phyloP scores from a whole-genome alignment of 1,284 basidiomycete genomes.

The Cryptococcus amylolentus region DNA sequence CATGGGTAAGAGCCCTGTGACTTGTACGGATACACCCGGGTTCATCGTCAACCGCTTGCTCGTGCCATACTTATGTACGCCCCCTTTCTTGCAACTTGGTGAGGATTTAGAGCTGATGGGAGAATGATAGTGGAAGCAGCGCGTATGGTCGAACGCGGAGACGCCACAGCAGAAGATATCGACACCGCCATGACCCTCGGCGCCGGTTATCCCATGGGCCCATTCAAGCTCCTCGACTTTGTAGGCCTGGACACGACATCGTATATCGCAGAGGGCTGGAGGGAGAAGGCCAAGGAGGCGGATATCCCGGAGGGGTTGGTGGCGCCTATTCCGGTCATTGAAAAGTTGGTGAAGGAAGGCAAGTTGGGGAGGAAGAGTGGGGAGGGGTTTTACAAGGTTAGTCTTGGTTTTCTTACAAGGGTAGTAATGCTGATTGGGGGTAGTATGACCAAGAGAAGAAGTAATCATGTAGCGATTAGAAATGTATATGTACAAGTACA shows the following conservation, averaged over 20 bases:
- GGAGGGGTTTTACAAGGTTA: conserved; percentile 48
- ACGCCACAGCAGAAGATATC: conserved; percentile 57
- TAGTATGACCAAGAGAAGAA: conserved; percentile 14
- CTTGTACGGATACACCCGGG: conserved; percentile 57
- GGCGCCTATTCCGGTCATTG: conserved; percentile 50
- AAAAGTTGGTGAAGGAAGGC: conserved; percentile 55
- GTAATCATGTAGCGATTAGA: neutral
- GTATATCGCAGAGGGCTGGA: conserved; percentile 57
- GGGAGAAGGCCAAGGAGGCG: conserved; percentile 51
- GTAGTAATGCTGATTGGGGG: neutral
- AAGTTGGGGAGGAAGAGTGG: conserved; percentile 57
- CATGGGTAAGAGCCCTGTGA: conserved; percentile 57
- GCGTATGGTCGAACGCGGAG: conserved; percentile 58
- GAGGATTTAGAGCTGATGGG: too few species aligned
- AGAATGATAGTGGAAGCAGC: conserved; percentile 53
- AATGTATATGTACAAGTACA: neutral
- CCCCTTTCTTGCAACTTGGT: neutral
- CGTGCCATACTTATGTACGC: conserved; percentile 55
- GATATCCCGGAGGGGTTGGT: conserved; percentile 53
- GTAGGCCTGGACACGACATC: conserved; percentile 54
- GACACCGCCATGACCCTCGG: conserved; percentile 61
- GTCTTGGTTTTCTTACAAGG: conserved; percentile 2
- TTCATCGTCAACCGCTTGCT: conserved; percentile 58
- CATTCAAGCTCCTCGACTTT: conserved; percentile 58
- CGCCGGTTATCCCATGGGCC: conserved; percentile 52